Conservation (phyloP, 2,329 filamentous ascomycete genomes). For the Fusarium sp. region DNA sequence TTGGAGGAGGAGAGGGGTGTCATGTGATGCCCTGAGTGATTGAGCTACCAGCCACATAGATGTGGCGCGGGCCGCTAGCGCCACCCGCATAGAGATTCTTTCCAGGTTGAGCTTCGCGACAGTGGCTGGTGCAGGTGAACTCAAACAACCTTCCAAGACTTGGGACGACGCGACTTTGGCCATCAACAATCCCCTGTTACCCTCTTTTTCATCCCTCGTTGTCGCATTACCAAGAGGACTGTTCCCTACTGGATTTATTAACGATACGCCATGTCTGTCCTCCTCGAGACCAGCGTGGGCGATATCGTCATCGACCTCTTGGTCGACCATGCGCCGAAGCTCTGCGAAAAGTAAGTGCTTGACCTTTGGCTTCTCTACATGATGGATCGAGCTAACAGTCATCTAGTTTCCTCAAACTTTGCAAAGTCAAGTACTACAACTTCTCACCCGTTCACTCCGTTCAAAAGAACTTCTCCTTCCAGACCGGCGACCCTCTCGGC, state of each 20-base stretch:
- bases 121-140: constrained; percentile 22
- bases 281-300: constrained; percentile 91
- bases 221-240: constrained; percentile 1
- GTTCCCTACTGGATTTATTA: background rate
- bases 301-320: constrained; percentile 96
- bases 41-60: background rate
- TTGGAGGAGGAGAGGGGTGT: background rate
- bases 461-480: constrained; percentile 95
- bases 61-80: background rate
- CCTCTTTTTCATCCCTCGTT: too few species aligned
- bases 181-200: background rate
- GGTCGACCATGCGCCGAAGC: constrained; percentile 87
- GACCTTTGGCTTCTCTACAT: constrained; percentile 8
- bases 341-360: constrained; percentile 92
- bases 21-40: constrained; percentile 3
- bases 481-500: constrained; percentile 93
- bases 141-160: constrained; percentile 21
- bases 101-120: constrained; percentile 24
- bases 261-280: constrained; percentile 78
- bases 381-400: constrained; percentile 54
- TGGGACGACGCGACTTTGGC: constrained; percentile 4
- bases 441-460: constrained; percentile 92
- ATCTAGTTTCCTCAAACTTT: constrained; percentile 92
- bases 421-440: constrained; percentile 99
- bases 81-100: background rate